phyloP scores from a whole-genome alignment of 2,329 filamentous ascomycete species.

The Dothideomycetes sp. region DNA sequence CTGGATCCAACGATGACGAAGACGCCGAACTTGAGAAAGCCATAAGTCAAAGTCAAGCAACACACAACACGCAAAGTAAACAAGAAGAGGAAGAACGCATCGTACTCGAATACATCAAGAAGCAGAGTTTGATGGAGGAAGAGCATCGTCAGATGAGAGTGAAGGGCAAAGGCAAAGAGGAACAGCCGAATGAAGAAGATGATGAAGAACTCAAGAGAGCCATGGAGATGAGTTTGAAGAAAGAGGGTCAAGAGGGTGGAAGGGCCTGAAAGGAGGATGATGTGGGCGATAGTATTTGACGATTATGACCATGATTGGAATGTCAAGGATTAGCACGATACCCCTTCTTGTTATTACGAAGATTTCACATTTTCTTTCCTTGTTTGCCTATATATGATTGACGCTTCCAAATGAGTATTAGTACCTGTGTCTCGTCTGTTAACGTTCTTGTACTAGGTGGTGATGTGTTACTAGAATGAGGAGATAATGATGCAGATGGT shows the following conservation, averaged over 20 bases:
- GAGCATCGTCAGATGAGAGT: slow-evolving; percentile 33
- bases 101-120: slow-evolving; percentile 67
- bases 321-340: slow-evolving; percentile 5
- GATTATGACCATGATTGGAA: slow-evolving; percentile 4
- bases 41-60: slow-evolving; percentile 20
- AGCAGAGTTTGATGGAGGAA: slow-evolving; percentile 64
- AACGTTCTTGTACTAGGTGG: too few species aligned
- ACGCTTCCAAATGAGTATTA: too few species aligned
- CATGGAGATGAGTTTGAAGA: slow-evolving; percentile 47
- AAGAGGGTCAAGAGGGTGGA: slow-evolving; percentile 15
- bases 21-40: slow-evolving; percentile 26
- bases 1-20: slow-evolving; percentile 18
- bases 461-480: too few species aligned
- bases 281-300: not conserved
- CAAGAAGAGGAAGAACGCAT: slow-evolving; percentile 58
- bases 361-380: not conserved
- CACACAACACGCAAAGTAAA: slow-evolving; percentile 19
- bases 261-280: slow-evolving; percentile 2
- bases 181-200: slow-evolving; percentile 16
- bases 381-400: too few species aligned
- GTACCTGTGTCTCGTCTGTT: too few species aligned
- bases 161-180: slow-evolving; percentile 24
- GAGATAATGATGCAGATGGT: too few species aligned
- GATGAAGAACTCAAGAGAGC: slow-evolving; percentile 47
- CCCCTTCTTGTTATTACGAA: slow-evolving; percentile 1